A percentile compares a stretch with the other conserved stretches of the same genome.
Conservation (phyloP, 208 protist genomes). For the Trypanosoma cruzi region DNA sequence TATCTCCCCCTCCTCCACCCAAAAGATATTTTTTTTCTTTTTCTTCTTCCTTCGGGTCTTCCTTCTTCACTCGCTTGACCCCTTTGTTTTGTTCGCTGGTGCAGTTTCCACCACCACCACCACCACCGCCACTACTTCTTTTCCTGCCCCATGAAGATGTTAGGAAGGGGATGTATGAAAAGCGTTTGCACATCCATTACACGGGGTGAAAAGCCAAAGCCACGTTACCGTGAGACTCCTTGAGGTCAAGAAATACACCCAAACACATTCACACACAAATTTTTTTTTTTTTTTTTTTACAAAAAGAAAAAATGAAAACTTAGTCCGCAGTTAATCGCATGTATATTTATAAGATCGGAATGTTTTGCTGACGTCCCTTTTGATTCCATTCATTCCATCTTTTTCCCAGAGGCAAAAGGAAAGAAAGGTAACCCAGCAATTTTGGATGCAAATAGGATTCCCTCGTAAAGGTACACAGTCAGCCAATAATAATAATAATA, state of each 20-base stretch:
- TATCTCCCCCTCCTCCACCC: too few relatives aligned
- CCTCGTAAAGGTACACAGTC: background rate
- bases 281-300: conserved; percentile 70
- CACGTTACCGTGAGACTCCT: too few relatives aligned
- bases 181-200: too few relatives aligned
- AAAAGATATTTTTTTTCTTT: conserved; percentile 15
- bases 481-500: conserved; percentile 4
- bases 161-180: too few relatives aligned
- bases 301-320: background rate
- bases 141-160: too few relatives aligned
- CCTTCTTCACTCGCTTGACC: too few relatives aligned
- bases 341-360: background rate
- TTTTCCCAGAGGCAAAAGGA: too few relatives aligned
- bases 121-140: too few relatives aligned
- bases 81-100: conserved; percentile 23
- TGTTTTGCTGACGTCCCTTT: background rate
- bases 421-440: background rate
- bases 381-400: conserved; percentile 28
- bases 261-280: conserved; percentile 34
- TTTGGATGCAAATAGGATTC: background rate
- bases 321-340: background rate
- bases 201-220: too few relatives aligned
- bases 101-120: too few relatives aligned
- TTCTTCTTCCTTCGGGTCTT: background rate
- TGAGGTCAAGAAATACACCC: conserved; percentile 57